A percentile compares a stretch with the other conserved stretches of the same genome.
Evolutionary conservation across 2,329 filamentous ascomycete species (phyloP).

Genomic region (Aspergillus sergii): DNA sequence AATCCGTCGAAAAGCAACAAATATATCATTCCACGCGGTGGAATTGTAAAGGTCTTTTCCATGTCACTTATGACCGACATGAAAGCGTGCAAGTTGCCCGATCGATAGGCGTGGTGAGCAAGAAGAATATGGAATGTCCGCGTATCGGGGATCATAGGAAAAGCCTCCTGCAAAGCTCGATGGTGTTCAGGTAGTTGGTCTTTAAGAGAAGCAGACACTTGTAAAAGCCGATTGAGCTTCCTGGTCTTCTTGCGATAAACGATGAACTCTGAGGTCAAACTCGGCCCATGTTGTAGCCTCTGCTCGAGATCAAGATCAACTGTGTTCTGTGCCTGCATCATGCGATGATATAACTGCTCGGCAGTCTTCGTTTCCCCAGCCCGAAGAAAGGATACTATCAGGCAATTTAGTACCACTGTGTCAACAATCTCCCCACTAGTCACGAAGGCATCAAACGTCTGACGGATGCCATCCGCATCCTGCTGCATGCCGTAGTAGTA

Average conservation of each 20-base stretch:
- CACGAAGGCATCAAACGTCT: slow-evolving; percentile 82
- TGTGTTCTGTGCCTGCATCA: slow-evolving; percentile 66
- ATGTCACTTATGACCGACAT: slow-evolving; percentile 78
- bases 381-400: slow-evolving; percentile 76
- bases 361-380: slow-evolving; percentile 76
- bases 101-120: slow-evolving; percentile 67
- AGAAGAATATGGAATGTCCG: slow-evolving; percentile 80
- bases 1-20: slow-evolving; percentile 84
- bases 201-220: slow-evolving; percentile 46
- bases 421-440: slow-evolving; percentile 84
- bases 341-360: slow-evolving; percentile 77
- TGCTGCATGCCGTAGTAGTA: slow-evolving; percentile 77
- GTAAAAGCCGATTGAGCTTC: slow-evolving; percentile 54
- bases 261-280: slow-evolving; percentile 38
- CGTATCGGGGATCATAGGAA: slow-evolving; percentile 72
- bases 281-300: slow-evolving; percentile 19
- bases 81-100: slow-evolving; percentile 73
- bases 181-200: slow-evolving; percentile 56
- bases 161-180: slow-evolving; percentile 65
- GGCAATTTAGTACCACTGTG: slow-evolving; percentile 80
- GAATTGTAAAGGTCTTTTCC: slow-evolving; percentile 64
- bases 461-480: slow-evolving; percentile 73
- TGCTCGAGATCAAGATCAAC: slow-evolving; percentile 25
- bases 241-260: slow-evolving; percentile 38
- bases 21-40: slow-evolving; percentile 75